These are phyloP conservation scores for Ceratocystis smalleyi DNA, from an alignment of 2,329 filamentous ascomycete genomes.

Conservation along the genomic window DNA sequence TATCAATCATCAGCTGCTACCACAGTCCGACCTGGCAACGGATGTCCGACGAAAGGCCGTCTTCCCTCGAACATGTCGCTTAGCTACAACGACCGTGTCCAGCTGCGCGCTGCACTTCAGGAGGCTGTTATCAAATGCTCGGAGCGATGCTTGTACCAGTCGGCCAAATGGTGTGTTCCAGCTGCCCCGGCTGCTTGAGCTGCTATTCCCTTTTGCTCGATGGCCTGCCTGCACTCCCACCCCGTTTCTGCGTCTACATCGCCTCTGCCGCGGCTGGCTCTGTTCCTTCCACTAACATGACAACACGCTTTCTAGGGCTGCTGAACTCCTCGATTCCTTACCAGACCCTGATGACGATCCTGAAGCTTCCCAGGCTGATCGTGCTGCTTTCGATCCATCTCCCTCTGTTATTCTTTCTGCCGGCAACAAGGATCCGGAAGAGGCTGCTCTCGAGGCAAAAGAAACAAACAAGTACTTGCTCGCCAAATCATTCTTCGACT, in stretches of 20 bases:
- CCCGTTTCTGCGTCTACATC: background rate
- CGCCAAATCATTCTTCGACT: constrained; percentile 89
- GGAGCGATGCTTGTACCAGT: constrained; percentile 87
- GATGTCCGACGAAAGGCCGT: background rate
- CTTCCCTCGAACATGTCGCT: constrained; percentile 12
- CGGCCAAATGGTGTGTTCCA: constrained; percentile 68
- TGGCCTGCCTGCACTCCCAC: background rate
- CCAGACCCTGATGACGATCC: constrained; percentile 45
- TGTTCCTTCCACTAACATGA: background rate
- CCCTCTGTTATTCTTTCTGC: constrained; percentile 32
- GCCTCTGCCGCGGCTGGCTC: background rate
- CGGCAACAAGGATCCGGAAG: constrained; percentile 47
- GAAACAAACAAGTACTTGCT: constrained; percentile 76
- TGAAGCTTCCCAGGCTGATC: constrained; percentile 24
- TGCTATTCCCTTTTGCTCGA: constrained; percentile 17
- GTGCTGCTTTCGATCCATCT: constrained; percentile 26
- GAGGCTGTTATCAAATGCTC: constrained; percentile 82
- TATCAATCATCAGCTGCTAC: background rate
- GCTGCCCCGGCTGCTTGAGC: background rate
- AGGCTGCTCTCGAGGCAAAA: constrained; percentile 59
- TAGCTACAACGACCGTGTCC: constrained; percentile 11
- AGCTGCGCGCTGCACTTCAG: constrained; percentile 51
- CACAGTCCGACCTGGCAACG: background rate
- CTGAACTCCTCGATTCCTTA: constrained; percentile 79
- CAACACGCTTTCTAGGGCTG: constrained; percentile 47